Base-by-base conservation (phyloP, 345 rosid genomes). In the Salix purpurea region DNA sequence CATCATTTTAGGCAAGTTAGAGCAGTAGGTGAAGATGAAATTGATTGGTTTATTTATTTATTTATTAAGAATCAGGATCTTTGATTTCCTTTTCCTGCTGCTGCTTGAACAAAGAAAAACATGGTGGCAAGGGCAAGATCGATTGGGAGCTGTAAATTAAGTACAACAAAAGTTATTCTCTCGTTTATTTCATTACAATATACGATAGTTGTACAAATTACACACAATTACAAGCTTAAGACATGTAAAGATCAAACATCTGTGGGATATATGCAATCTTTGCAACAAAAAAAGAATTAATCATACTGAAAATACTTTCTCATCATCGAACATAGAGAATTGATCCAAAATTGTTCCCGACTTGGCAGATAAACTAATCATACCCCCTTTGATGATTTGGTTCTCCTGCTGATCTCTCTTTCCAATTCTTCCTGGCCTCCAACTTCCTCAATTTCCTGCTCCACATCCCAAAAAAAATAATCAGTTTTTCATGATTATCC, bases 401-500 rank as follows among this genome's bases (percentile, higher is more conserved):
- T 74, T 69, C 77, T 79, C 21, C 70, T 23, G 1, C 67, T 54
- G 6, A 83, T 60, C 81, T 80, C 91, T 48, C 81, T 88, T 4
- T 86, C 81, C 85, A 88, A 67, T 60, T 88, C 93, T 71, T 83
- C 82, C 2, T 4, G 16, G 73, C 90, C 91, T 71, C 88, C 90
- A n/a, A 86, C 84, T 32, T 84, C 85, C 74, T 84, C 89, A 15
- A 90, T 12, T 84, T 90, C 93, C 91, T 90, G 88, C 28, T 75
- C 39, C 44, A 64, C 8, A 24, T 13, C 5, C 23, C 12, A 14
- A 28, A 13, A 60, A 6, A 36, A 32, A 23, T 23, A 2, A 19
- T 28, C 26, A 3, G 8, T 67, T 3, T 5, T 37, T 52, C 23
- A 28, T 16, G 12, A 61, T 7, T 6, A 10, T 7, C 34, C 23